Percentiles rank a stretch among this genome's conserved stretches.
phyloP scores from a whole-genome alignment of 805 yeast genomes.

The Ogataea kodamae region DNA sequence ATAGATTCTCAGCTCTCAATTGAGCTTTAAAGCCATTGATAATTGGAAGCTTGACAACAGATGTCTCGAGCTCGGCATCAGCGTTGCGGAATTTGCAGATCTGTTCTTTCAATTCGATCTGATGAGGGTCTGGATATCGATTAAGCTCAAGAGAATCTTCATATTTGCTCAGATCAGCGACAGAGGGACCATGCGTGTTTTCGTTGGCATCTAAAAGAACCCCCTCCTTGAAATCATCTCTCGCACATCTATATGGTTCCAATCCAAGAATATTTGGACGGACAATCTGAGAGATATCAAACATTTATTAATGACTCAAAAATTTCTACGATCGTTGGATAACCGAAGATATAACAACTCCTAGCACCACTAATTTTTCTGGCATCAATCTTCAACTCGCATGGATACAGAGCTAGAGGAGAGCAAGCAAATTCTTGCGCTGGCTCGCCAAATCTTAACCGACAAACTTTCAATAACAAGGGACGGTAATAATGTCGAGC shows the following conservation, averaged over 20 bases:
- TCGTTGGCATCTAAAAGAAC: slow-evolving; percentile 92
- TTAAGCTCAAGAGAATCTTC: slow-evolving; percentile 61
- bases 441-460: no score
- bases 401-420: no score
- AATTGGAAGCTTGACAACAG: slow-evolving; percentile 23
- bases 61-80: slow-evolving; percentile 32
- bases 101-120: slow-evolving; percentile 65
- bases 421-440: no score
- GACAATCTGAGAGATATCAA: slow-evolving; percentile 55
- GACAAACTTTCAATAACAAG: neutral
- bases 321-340: neutral
- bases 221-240: slow-evolving; percentile 92
- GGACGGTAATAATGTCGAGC: neutral
- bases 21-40: slow-evolving; percentile 10
- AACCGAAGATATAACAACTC: no score
- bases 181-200: slow-evolving; percentile 87
- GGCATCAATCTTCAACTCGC: no score
- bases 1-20: slow-evolving; percentile 60
- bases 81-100: slow-evolving; percentile 69
- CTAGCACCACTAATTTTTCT: no score
- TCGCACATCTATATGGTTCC: slow-evolving; percentile 93
- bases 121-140: slow-evolving; percentile 98
- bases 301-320: slow-evolving; percentile 33
- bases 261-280: slow-evolving; percentile 81
- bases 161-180: slow-evolving; percentile 39